These are phyloP conservation scores for Pterocarpus macrocarpus DNA, from an alignment of 306 rosid species.

Conservation along the genomic window DNA sequence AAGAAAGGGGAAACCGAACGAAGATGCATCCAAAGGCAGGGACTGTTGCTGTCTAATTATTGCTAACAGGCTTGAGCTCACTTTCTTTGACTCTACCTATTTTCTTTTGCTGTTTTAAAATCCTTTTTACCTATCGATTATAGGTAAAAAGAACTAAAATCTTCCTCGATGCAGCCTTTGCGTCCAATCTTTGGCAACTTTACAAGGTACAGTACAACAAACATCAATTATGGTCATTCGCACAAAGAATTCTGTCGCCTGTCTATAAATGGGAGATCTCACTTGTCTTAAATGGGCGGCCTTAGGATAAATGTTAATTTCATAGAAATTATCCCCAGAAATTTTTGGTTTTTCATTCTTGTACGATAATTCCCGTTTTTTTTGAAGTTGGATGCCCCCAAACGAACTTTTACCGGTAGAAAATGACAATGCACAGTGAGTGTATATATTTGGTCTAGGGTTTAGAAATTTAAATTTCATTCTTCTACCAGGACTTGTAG, in stretches of 20 bases:
- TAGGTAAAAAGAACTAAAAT: neutral
- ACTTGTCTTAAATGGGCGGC: neutral
- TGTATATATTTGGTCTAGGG: too few relatives aligned
- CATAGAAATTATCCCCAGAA: neutral
- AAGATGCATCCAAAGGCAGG: slow-evolving; percentile 22
- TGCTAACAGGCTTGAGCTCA: neutral
- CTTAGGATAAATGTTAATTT: neutral
- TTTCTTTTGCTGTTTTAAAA: neutral
- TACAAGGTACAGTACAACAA: neutral
- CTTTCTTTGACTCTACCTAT: slow-evolving; percentile 9
- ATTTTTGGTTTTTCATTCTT: neutral
- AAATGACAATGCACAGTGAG: too few relatives aligned
- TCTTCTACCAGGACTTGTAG: too few relatives aligned
- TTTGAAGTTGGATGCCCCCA: too few relatives aligned
- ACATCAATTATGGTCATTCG: neutral
- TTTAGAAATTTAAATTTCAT: too few relatives aligned
- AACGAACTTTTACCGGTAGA: too few relatives aligned
- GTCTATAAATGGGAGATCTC: neutral
- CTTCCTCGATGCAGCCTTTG: slow-evolving; percentile 13
- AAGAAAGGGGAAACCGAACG: neutral
- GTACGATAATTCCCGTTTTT: too few relatives aligned
- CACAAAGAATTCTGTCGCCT: neutral
- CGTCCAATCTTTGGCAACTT: slow-evolving; percentile 16
- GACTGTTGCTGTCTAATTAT: slow-evolving; percentile 17
- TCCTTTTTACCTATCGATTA: too few relatives aligned